Conservation (phyloP, 2,329 filamentous ascomycete species). For the Escovopsis sp. region DNA sequence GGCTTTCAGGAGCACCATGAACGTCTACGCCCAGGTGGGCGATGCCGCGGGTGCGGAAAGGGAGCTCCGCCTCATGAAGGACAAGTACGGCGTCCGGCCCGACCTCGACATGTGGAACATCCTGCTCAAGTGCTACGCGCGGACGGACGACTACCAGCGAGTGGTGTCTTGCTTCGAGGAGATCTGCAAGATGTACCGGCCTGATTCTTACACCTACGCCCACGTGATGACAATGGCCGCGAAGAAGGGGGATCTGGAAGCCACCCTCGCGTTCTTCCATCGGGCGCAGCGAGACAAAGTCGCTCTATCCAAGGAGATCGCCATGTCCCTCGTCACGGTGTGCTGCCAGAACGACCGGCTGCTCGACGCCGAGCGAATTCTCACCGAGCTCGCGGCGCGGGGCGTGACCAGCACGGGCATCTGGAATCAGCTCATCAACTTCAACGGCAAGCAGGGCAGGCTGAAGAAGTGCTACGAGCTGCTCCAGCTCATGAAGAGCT, state of each 20-base stretch:
- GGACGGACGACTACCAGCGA: conserved; percentile 50
- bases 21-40: conserved; percentile 55
- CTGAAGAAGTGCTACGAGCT: conserved; percentile 33
- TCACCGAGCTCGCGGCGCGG: conserved; percentile 35
- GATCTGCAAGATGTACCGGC: conserved; percentile 34
- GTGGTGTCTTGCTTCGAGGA: conserved; percentile 49
- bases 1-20: conserved; percentile 45
- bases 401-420: conserved; percentile 42
- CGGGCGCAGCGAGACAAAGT: conserved; percentile 42
- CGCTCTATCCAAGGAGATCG: conserved; percentile 39
- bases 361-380: conserved; percentile 23
- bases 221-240: conserved; percentile 62
- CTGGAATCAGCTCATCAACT: conserved; percentile 66
- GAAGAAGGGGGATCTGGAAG: conserved; percentile 56
- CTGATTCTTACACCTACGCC: conserved; percentile 52
- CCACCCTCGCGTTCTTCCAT: conserved; percentile 49
- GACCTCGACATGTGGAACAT: conserved; percentile 58
- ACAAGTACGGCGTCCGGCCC: conserved; percentile 40
- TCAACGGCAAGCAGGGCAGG: conserved; percentile 49
- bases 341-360: conserved; percentile 35
- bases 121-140: conserved; percentile 55
- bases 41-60: conserved; percentile 44
- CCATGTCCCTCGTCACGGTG: conserved; percentile 51
- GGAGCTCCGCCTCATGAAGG: conserved; percentile 47
- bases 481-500: conserved; percentile 33